phyloP scores from a whole-genome alignment of 179 eudicot genomes.

The Silene vulgaris region DNA sequence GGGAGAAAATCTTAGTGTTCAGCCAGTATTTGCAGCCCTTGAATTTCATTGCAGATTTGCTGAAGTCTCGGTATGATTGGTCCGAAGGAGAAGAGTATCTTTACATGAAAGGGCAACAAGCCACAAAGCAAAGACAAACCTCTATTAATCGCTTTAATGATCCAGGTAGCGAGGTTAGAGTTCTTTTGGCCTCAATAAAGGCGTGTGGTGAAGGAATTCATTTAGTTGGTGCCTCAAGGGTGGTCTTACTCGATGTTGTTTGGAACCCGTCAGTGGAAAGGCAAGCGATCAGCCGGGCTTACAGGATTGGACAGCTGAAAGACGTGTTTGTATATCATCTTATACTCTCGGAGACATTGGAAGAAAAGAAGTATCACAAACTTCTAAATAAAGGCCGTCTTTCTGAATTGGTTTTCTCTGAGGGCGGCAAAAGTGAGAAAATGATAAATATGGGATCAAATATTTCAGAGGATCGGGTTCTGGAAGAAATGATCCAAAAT shows the following conservation, averaged over 20 bases:
- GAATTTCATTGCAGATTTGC: constrained; percentile 14
- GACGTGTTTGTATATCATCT: constrained; percentile 38
- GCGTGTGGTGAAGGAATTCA: constrained; percentile 47
- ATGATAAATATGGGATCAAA: background rate
- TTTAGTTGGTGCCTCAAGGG: constrained; percentile 45
- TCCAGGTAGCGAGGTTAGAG: constrained; percentile 26
- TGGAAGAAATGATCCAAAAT: constrained; percentile 48
- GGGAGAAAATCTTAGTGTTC: constrained; percentile 40
- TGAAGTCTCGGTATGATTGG: constrained; percentile 26
- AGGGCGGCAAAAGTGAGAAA: constrained; percentile 15
- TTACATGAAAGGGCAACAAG: constrained; percentile 31
- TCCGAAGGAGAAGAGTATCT: constrained; percentile 20
- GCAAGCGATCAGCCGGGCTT: constrained; percentile 48
- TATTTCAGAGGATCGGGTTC: constrained; percentile 43
- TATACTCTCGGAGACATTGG: constrained; percentile 23
- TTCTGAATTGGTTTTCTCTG: constrained; percentile 32
- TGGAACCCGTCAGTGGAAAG: constrained; percentile 49
- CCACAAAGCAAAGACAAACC: constrained; percentile 22
- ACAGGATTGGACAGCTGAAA: constrained; percentile 37
- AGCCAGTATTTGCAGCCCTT: constrained; percentile 33
- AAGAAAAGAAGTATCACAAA: constrained; percentile 25
- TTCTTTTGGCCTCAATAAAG: constrained; percentile 40
- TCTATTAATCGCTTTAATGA: constrained; percentile 30
- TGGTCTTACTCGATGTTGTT: constrained; percentile 40
- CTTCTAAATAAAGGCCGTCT: constrained; percentile 25